A percentile compares a stretch with the other conserved stretches of the same genome.
Conservation (phyloP, 352 stramenopile species). For the Pythium pyrilobum region DNA sequence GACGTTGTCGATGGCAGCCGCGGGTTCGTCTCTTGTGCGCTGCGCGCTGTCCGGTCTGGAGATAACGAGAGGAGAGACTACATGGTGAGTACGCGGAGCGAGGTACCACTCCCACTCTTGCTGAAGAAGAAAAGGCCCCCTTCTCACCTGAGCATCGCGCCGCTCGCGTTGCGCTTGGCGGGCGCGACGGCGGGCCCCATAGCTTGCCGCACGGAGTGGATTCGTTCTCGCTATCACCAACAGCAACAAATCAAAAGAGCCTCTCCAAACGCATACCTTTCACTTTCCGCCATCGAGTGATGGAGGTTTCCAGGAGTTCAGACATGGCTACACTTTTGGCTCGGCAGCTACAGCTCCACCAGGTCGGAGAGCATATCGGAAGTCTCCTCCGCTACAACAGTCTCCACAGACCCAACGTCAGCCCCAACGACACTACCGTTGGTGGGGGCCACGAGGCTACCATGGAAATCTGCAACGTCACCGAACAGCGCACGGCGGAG, state of each 20-base stretch:
- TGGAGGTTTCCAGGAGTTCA: no score
- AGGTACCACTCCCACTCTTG: no score
- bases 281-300: neutral
- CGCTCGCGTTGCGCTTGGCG: slow-evolving; percentile 8
- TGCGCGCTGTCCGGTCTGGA: no score
- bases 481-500: slow-evolving; percentile 12
- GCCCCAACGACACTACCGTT: no score
- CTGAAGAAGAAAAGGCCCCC: neutral
- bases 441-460: neutral
- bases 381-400: neutral
- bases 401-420: no score
- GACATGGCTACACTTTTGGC: slow-evolving; percentile 8
- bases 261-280: neutral
- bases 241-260: slow-evolving; percentile 24
- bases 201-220: no score
- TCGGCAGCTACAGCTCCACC: neutral
- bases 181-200: no score
- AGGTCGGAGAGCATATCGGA: slow-evolving; percentile 5
- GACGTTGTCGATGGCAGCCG: slow-evolving; percentile 6
- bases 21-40: no score
- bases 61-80: no score
- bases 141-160: slow-evolving; percentile 3
- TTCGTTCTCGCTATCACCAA: slow-evolving; percentile 17
- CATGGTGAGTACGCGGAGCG: no score
- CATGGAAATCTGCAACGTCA: neutral